Evolutionary conservation across 768 basidiomycete species (phyloP).

Genomic region (Leccinum fibrillosum): DNA sequence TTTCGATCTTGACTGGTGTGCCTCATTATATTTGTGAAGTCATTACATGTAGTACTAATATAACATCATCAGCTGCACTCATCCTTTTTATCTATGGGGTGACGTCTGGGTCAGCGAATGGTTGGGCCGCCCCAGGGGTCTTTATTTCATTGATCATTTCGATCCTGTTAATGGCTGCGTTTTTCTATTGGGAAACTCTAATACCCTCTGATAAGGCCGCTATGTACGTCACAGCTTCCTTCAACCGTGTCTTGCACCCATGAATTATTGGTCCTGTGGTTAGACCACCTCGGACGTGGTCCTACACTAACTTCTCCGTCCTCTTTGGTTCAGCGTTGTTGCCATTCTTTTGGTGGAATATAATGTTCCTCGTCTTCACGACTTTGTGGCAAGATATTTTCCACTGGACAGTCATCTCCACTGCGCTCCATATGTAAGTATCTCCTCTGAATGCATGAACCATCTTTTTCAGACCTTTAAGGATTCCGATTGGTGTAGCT

Average conservation of each 20-base stretch:
- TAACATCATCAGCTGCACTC: conserved; percentile 27
- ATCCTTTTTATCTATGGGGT: conserved; percentile 42
- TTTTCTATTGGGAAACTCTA: conserved; percentile 50
- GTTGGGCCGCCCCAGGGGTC: conserved; percentile 47
- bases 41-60: background rate
- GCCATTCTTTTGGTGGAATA: conserved; percentile 43
- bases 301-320: conserved; percentile 39
- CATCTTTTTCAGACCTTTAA: conserved; percentile 13
- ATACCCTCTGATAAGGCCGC: conserved; percentile 41
- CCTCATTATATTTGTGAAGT: background rate
- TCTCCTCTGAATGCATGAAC: background rate
- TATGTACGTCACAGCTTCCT: conserved; percentile 30
- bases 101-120: conserved; percentile 45
- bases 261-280: background rate
- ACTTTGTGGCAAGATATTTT: conserved; percentile 41
- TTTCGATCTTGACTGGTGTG: conserved; percentile 36
- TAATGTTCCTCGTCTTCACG: conserved; percentile 33
- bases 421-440: conserved; percentile 39
- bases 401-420: conserved; percentile 39
- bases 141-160: conserved; percentile 47
- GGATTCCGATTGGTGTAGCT: conserved; percentile 41
- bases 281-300: conserved; percentile 44
- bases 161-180: conserved; percentile 35
- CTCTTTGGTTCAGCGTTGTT: conserved; percentile 37
- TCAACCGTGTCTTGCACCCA: background rate